Conservation (phyloP, 163 green algal species). For the Chloromonas sp. region DNA sequence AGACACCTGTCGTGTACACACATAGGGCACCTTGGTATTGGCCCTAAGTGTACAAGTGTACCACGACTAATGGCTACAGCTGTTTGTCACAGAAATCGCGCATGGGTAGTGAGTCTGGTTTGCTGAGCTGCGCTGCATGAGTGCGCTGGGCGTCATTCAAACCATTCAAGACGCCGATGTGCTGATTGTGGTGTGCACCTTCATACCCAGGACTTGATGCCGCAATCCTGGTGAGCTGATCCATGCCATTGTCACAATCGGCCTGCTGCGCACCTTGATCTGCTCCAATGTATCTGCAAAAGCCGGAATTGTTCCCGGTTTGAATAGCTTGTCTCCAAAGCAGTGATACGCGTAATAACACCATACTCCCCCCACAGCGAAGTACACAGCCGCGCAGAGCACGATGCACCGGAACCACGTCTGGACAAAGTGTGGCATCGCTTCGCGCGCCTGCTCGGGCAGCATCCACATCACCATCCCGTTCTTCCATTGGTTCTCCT, state of each 20-base stretch:
- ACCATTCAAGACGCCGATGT: no score
- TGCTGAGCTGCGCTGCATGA: no score
- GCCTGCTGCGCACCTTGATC: constrained; percentile 41
- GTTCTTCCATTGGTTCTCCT: constrained; percentile 82
- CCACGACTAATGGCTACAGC: no score
- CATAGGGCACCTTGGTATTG: no score
- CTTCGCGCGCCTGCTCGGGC: constrained; percentile 30
- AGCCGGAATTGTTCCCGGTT: constrained; percentile 47
- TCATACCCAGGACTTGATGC: no score
- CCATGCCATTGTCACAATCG: no score
- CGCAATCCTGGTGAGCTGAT: no score
- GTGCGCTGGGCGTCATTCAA: no score
- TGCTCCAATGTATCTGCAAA: constrained; percentile 61
- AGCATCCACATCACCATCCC: constrained; percentile 63
- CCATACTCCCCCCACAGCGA: constrained; percentile 59
- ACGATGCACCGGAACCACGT: constrained; percentile 76
- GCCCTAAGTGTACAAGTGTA: no score
- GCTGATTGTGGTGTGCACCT: no score
- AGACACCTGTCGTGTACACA: constrained; percentile 50
- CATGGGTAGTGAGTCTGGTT: no score
- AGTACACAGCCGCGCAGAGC: constrained; percentile 63
- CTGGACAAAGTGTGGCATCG: constrained; percentile 48
- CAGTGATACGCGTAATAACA: constrained; percentile 74
- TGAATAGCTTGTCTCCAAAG: constrained; percentile 62
- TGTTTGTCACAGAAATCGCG: no score